Conservation (phyloP, 148 eudicot species). For the Cornus kousa region DNA sequence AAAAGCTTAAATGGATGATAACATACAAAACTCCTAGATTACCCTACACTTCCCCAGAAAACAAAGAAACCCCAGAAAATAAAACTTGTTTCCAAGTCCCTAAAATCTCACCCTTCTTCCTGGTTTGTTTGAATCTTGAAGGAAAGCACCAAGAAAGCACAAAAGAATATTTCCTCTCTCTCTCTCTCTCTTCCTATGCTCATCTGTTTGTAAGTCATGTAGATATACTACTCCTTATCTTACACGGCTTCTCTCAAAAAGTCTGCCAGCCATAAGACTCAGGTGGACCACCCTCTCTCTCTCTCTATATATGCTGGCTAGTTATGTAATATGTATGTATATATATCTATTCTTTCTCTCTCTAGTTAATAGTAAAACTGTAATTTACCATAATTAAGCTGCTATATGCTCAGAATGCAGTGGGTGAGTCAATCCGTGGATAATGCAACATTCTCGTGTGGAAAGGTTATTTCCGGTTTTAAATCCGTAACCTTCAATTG, state of each 20-base stretch:
- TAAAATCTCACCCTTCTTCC: background rate
- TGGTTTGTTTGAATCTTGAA: constrained; percentile 16
- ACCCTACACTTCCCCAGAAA: background rate
- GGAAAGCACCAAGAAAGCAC: constrained; percentile 15
- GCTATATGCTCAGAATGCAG: background rate
- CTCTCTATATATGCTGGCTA: too few relatives aligned
- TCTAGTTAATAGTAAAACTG: background rate
- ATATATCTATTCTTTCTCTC: background rate
- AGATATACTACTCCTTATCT: background rate
- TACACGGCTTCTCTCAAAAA: background rate
- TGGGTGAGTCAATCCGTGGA: background rate
- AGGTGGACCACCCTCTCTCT: background rate
- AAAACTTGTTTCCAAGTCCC: background rate
- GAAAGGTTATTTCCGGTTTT: too few relatives aligned
- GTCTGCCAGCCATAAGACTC: background rate
- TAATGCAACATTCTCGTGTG: background rate
- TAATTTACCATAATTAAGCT: too few relatives aligned
- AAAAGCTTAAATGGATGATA: background rate
- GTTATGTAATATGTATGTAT: too few relatives aligned
- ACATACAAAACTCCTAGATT: background rate
- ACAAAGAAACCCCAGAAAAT: background rate
- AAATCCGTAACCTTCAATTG: too few relatives aligned
- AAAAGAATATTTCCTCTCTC: constrained; percentile 14
- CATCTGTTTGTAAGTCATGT: too few relatives aligned
- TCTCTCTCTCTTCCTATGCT: background rate